Evolutionary conservation across 2,329 filamentous ascomycete species (phyloP).

Genomic region (Akanthomyces uredinophilus): DNA sequence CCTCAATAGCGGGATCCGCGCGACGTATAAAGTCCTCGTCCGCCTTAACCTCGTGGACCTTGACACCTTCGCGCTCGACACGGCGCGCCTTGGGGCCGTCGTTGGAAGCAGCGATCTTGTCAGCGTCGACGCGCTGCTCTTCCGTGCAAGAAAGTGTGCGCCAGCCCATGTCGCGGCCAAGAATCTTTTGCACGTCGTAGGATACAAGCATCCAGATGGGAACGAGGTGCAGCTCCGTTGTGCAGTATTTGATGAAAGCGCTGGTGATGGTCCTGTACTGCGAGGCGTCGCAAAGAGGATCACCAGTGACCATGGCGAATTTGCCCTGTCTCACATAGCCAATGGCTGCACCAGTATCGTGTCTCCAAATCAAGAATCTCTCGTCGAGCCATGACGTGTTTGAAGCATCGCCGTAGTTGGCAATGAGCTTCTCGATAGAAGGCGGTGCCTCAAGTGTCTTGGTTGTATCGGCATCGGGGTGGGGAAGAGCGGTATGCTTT

Average conservation of each 20-base stretch:
- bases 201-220: slow-evolving; percentile 90
- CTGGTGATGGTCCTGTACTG: slow-evolving; percentile 72
- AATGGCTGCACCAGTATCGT: slow-evolving; percentile 76
- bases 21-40: slow-evolving; percentile 65
- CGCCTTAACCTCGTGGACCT: slow-evolving; percentile 67
- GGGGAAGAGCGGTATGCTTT: slow-evolving; percentile 60
- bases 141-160: slow-evolving; percentile 82
- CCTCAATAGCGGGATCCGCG: slow-evolving; percentile 66
- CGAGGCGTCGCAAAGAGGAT: slow-evolving; percentile 74
- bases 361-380: slow-evolving; percentile 82
- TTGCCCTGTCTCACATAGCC: slow-evolving; percentile 73
- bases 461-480: slow-evolving; percentile 79
- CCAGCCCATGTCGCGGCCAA: slow-evolving; percentile 79
- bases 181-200: slow-evolving; percentile 68
- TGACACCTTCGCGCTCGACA: slow-evolving; percentile 77
- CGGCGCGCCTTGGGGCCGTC: slow-evolving; percentile 72
- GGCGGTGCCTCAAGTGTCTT: slow-evolving; percentile 54
- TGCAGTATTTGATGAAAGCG: slow-evolving; percentile 70
- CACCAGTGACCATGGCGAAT: slow-evolving; percentile 78
- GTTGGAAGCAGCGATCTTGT: slow-evolving; percentile 56
- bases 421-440: slow-evolving; percentile 78
- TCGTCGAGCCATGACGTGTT: slow-evolving; percentile 93
- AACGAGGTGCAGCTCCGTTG: slow-evolving; percentile 63
- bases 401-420: slow-evolving; percentile 91
- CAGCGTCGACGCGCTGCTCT: slow-evolving; percentile 80